Percentiles rank a stretch among this genome's conserved stretches.
Evolutionary conservation across 2,329 filamentous ascomycete species (phyloP).

Genomic region (Cordyceps tenuipes): DNA sequence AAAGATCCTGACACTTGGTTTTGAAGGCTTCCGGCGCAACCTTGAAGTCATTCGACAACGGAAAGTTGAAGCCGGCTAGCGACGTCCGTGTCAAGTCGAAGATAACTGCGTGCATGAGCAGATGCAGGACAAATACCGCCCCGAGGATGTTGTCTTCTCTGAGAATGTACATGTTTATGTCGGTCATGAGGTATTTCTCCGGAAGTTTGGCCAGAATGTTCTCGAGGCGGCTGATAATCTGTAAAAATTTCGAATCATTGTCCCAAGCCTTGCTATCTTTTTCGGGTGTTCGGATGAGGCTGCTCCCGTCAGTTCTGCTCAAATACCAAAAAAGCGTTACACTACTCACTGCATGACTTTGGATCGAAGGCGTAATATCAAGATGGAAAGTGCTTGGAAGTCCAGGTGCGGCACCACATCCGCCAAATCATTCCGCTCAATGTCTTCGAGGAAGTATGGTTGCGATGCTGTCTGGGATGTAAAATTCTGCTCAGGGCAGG

Average conservation of each 20-base stretch:
- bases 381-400: slow-evolving; percentile 13
- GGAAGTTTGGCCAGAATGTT: slow-evolving; percentile 16
- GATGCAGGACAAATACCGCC: slow-evolving; percentile 19
- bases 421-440: slow-evolving; percentile 12
- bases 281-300: slow-evolving; percentile 16
- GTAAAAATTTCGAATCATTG: neutral
- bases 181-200: slow-evolving; percentile 16
- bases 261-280: slow-evolving; percentile 11
- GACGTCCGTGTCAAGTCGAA: slow-evolving; percentile 19
- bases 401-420: slow-evolving; percentile 14
- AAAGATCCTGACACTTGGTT: slow-evolving; percentile 16
- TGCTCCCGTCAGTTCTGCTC: neutral
- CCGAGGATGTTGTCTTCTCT: slow-evolving; percentile 16
- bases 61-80: slow-evolving; percentile 20
- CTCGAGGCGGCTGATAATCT: slow-evolving; percentile 17
- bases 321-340: neutral
- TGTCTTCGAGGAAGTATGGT: slow-evolving; percentile 10
- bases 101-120: slow-evolving; percentile 19
- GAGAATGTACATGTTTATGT: slow-evolving; percentile 17
- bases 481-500: slow-evolving; percentile 16
- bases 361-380: slow-evolving; percentile 16
- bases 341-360: slow-evolving; percentile 15
- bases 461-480: slow-evolving; percentile 8
- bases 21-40: slow-evolving; percentile 16
- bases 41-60: slow-evolving; percentile 17